Conservation (phyloP, 495 filamentous ascomycete genomes). For the Aspergillus kassunensis region DNA sequence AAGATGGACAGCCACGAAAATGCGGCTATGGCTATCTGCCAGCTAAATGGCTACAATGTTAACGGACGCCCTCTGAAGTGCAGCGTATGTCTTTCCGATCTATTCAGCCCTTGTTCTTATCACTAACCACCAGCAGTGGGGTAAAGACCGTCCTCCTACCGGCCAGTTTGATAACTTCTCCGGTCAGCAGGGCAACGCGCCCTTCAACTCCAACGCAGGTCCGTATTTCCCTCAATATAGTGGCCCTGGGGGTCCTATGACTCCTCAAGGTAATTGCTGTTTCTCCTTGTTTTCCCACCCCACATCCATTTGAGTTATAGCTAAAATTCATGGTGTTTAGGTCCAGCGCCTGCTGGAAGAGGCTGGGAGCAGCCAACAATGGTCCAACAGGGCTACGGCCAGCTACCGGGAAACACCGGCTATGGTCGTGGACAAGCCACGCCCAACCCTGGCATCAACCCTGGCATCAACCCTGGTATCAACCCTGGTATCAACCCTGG, state of each 20-base stretch:
- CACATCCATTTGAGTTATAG: conserved; percentile 14
- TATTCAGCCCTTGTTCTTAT: not conserved
- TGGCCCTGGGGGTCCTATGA: conserved; percentile 68
- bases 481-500: no score
- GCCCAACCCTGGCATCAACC: no score
- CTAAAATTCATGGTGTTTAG: conserved; percentile 34
- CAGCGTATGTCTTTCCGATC: conserved; percentile 62
- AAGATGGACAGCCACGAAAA: conserved; percentile 99
- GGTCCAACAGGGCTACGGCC: conserved; percentile 55
- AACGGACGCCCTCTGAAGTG: conserved; percentile 97
- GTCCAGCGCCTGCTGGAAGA: conserved; percentile 57
- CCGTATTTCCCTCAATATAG: conserved; percentile 92
- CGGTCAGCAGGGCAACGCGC: conserved; percentile 56
- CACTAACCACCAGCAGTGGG: conserved; percentile 66
- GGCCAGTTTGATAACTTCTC: conserved; percentile 80
- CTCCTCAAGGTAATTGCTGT: conserved; percentile 54
- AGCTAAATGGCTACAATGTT: conserved; percentile 94
- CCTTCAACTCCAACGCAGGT: conserved; percentile 66
- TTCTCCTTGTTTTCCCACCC: conserved; percentile 17
- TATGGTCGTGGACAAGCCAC: conserved; percentile 79
- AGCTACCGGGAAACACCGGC: conserved; percentile 67
- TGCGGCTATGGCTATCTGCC: conserved; percentile 97
- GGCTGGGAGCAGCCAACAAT: conserved; percentile 60
- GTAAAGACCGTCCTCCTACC: conserved; percentile 94
- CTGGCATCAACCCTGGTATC: no score